Evolutionary conservation across 495 filamentous ascomycete genomes (phyloP).

Genomic region (Glutinoglossum americanum): DNA sequence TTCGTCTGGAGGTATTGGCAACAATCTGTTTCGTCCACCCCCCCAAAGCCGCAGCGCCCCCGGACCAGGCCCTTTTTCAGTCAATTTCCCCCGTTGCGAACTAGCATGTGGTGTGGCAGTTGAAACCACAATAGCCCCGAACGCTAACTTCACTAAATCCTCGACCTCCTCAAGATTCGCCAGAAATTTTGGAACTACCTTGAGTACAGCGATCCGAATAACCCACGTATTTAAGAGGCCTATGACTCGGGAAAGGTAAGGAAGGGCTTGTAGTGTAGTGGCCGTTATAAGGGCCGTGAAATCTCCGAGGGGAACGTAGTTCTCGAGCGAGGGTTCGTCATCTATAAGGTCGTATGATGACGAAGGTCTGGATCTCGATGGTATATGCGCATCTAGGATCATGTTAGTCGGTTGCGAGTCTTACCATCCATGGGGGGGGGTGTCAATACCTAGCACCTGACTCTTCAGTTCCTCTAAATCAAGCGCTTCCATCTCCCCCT

Average conservation of each 20-base stretch:
- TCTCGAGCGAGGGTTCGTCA: conserved; percentile 21
- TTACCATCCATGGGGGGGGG: not conserved
- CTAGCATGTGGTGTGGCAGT: not conserved
- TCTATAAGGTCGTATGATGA: conserved; percentile 29
- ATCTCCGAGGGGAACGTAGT: conserved; percentile 47
- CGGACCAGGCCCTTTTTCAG: not conserved
- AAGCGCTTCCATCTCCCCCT: conserved; percentile 51
- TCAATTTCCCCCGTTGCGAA: not conserved
- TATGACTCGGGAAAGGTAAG: conserved; percentile 51
- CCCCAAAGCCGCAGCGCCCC: not conserved
- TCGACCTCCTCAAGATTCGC: conserved; percentile 40
- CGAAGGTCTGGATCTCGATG: conserved; percentile 29
- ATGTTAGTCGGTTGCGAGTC: not conserved
- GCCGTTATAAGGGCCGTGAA: conserved; percentile 77
- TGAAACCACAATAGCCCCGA: conserved; percentile 25
- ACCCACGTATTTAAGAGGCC: conserved; percentile 53
- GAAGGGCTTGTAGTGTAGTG: conserved; percentile 67
- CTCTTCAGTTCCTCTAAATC: conserved; percentile 79
- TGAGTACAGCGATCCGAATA: conserved; percentile 49
- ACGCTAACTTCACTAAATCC: conserved; percentile 37
- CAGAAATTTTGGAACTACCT: conserved; percentile 46
- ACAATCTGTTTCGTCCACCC: not conserved
- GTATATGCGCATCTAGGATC: conserved; percentile 39
- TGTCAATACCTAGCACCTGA: conserved; percentile 38
- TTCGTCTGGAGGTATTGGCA: not conserved